These are phyloP conservation scores for Achlya hypogyna DNA, from an alignment of 352 stramenopile genomes.

Conservation along the genomic window DNA sequence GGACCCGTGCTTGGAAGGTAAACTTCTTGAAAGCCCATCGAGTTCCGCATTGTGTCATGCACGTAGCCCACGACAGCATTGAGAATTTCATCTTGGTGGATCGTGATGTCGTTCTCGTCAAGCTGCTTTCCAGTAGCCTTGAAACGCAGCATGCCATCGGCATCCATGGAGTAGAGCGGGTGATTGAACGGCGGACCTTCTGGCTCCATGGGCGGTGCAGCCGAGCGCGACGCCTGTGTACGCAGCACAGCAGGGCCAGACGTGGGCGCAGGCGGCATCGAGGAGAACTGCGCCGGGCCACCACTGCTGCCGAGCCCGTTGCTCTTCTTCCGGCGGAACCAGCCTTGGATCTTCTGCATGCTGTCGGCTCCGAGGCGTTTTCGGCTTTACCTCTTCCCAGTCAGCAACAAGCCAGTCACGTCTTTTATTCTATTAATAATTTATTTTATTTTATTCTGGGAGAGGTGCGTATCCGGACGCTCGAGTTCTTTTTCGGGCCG, in stretches of 20 bases:
- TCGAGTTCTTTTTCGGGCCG: neutral
- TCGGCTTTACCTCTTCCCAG: neutral
- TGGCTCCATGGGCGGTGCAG: neutral
- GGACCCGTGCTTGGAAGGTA: constrained; percentile 51
- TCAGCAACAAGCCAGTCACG: constrained; percentile 6
- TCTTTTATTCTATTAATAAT: neutral
- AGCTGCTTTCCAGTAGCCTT: constrained; percentile 77
- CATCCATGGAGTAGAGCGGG: constrained; percentile 78
- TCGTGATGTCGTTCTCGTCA: constrained; percentile 71
- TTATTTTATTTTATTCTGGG: neutral
- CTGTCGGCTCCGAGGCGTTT: neutral
- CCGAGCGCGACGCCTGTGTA: neutral
- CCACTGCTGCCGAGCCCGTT: neutral
- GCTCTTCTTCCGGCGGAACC: constrained; percentile 20
- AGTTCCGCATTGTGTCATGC: constrained; percentile 72
- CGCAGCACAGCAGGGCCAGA: neutral
- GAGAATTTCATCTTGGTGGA: constrained; percentile 85
- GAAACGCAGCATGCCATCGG: constrained; percentile 72
- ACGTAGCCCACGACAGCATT: constrained; percentile 80
- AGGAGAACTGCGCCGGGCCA: neutral
- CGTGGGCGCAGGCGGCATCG: neutral
- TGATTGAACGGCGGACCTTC: constrained; percentile 53
- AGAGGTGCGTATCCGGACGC: neutral
- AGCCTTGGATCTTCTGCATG: constrained; percentile 19
- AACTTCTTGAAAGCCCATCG: constrained; percentile 70